Evolutionary conservation across 345 rosid species (phyloP), one percentile per base, ranked within the genome.

Genomic region (Aquilaria malaccensis): DNA sequence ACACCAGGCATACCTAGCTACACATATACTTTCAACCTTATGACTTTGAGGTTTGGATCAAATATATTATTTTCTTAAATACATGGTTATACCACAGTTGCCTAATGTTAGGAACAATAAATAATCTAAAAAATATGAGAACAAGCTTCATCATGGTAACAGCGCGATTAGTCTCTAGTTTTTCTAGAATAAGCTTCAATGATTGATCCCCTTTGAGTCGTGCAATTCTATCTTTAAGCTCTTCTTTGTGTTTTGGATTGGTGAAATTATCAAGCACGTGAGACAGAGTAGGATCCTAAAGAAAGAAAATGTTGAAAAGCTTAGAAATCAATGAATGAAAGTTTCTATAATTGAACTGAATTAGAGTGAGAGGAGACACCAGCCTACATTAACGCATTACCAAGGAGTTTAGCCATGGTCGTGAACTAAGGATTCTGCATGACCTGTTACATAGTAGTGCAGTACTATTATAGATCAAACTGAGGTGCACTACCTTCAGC

Each of bases 321-420:
- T 43, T 11, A 66, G 31, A 62, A 4, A 33, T 72, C 49, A 61
- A 43, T 50, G 14, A 57, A 63, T 59, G 55, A 60, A 52, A 32
- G 9, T 6, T 12, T 54, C 32, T 48, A 14, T 30, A 62, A 55
- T 30, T 10, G 14, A 52, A 45, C 41, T 32, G 46, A 37, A 37
- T 55, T 11, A 33, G 51, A 41, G 3, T 1, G 66, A 30, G 31
- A 50, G 30, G 32, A 9, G 54, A 15, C 22, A 31, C 22, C 49
- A 68, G 87, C 99, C 99, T 90, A 88, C 78, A 94, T 85, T 59
- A 94, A 71, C 32, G 96, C 93, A 79, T 29, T 78, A 55, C 97
- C 99, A 72, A 94, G 97, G 50, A 79, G 89, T 77, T 94, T 93
- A 0, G 99, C 99, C 99, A 94, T 94, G 13, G 86, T 78, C 89